Base-by-base conservation (phyloP, 805 yeast genomes). In the Hanseniaspora lachancei region DNA sequence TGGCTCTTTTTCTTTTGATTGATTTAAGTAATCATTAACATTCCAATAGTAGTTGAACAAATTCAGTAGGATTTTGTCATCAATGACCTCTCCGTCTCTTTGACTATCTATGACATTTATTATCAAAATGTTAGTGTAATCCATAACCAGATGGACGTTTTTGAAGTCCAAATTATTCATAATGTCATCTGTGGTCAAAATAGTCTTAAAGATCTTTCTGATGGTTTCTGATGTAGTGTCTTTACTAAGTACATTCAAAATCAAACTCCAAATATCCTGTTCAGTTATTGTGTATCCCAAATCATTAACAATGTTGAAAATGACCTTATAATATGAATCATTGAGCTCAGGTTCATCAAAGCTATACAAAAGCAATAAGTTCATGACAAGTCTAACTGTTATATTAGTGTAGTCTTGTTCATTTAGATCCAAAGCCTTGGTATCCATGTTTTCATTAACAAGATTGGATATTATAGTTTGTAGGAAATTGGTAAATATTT, bases 31-130 rank as follows among this genome's bases (percentile, higher is more conserved):
- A n/a, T 51, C 55, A 42, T 43, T 51, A n/a, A 51, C 43, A 15
- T 36, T 51, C 55, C 55, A 51, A 10, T 29, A 43, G 13, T 43
- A 51, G 15, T 51, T 51, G n/a, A 51, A 51, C 36, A 41, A 23
- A 12, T 42, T 42, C 32, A 51, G 16, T n/a, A 51, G 20, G 6
- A 42, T 13, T 12, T 51, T 51, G 10, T 51, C 49, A 24, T 43
- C 48, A 15, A 20, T 44, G n/a, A 20, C 20, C 12, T 20, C 29
- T 16, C 5, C 5, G 15, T 41, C 47, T 15, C 24, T 27, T 21
- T 49, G 38, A 9, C 42, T 41, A 10, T 41, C 16, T n/a, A 49
- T 23, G 23, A 24, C 42, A 41, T 41, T 32, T 21, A 39, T 27
- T 5, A 51, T 51, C n/a, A 51, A 20, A 2, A 10, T 21, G 21